Base-by-base conservation (phyloP, 257 asterid genomes). In the Echium plantagineum region DNA sequence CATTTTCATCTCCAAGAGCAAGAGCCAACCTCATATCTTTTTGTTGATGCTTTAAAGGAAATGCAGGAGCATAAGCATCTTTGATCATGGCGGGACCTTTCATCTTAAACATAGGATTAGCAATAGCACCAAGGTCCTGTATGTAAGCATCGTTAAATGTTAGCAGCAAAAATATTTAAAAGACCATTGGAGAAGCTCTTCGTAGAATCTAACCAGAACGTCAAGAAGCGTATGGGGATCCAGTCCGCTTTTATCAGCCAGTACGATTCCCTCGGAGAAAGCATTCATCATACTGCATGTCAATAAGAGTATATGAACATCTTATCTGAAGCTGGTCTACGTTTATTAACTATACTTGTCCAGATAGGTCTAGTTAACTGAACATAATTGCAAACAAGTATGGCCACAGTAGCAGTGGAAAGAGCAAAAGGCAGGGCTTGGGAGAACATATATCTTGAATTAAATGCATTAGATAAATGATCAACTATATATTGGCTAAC, bases 21-120 rank as follows among this genome's bases (percentile, higher is more conserved):
- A 91, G 83, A 66, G 98, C 98, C 77, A 91, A 62, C 71, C 98
- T 91, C 95, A 91, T 91, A 68, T 91, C 98, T 76, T 91, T 91
- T 78, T 91, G 98, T 72, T 91, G 98, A 70, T 91, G 98, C 74
- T 91, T 91, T 66, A 91, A 71, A 64, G 98, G 98, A 74, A 91
- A 91, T 6, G 98, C 98, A 17, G 98, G 94, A 52, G 90, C 68
- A 55, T 85, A 91, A 57, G 69, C 82, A 18, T 78, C 69, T 62
- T 82, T 71, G 60, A 82, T 80, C 98, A 90, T 90, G 18, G 94
- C 62, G 2, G 94, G 94, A 42, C 98, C 98, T 81, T 90, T 91
- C 80, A 85, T 69, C 75, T 84, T 85, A 81, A 91, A 91, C 98
- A 91, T 87, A 32, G 95, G 95, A 63, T 87, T 91, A 12, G 96